These are phyloP conservation scores for Rhipidocladum racemiflorum DNA, from an alignment of 176 grass and related monocot species.

Conservation along the genomic window DNA sequence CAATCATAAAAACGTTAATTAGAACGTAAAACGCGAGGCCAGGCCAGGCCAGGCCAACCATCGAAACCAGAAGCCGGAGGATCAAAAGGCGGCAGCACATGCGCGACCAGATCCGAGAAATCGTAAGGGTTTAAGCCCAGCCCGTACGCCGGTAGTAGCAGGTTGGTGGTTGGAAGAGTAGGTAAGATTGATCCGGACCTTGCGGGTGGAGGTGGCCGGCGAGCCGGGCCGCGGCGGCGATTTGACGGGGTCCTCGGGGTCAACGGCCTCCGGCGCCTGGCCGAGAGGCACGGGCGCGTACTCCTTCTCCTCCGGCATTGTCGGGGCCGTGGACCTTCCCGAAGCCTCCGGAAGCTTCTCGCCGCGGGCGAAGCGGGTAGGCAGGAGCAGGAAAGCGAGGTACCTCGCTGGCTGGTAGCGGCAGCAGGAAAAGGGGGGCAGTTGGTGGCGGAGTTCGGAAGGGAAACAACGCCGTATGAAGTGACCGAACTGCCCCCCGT, in stretches of 20 bases:
- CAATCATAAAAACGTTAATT: background rate
- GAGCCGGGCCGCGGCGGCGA: conserved; percentile 63
- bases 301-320: conserved; percentile 89
- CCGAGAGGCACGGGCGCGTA: conserved; percentile 73
- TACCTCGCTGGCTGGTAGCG: background rate
- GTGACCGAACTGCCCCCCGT: conserved; percentile 10
- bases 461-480: background rate
- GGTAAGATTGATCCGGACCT: conserved; percentile 50
- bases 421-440: background rate
- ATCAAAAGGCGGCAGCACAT: background rate
- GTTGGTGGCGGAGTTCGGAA: conserved; percentile 25
- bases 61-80: background rate
- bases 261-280: conserved; percentile 52
- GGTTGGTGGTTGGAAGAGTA: background rate
- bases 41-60: background rate
- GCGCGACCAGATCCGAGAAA: conserved; percentile 35
- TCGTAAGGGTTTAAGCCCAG: background rate
- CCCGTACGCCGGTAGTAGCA: background rate
- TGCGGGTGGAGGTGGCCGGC: conserved; percentile 76
- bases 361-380: background rate
- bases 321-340: background rate
- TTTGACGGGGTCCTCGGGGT: conserved; percentile 87
- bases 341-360: background rate
- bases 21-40: background rate
- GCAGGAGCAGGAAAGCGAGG: background rate